These are phyloP conservation scores for Alliaria petiolata DNA, from an alignment of 345 rosid species.

Conservation along the genomic window DNA sequence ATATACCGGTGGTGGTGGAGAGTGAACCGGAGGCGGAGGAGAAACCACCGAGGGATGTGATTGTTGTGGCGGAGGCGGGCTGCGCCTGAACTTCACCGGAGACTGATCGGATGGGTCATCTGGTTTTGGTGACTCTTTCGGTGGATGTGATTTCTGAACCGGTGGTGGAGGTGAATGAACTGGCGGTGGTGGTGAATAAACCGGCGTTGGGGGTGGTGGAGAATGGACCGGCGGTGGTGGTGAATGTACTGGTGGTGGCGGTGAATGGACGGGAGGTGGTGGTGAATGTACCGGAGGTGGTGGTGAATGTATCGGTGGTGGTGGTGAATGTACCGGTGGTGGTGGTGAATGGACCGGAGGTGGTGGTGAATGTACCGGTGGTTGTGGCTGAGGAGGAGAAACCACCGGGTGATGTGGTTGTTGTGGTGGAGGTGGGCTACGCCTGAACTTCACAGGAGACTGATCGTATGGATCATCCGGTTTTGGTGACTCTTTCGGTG, in stretches of 20 bases:
- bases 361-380: background rate
- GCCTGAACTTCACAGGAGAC: constrained; percentile 25
- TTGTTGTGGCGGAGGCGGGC: constrained; percentile 34
- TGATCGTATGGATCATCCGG: constrained; percentile 25
- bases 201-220: constrained; percentile 24
- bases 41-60: constrained; percentile 26
- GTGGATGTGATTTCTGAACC: constrained; percentile 6
- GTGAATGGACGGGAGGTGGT: too few species aligned
- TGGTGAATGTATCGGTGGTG: background rate
- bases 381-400: constrained; percentile 15
- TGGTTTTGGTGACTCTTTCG: constrained; percentile 32
- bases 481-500: constrained; percentile 28
- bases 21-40: background rate
- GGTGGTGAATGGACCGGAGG: background rate
- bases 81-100: constrained; percentile 27
- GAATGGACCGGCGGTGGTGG: constrained; percentile 14
- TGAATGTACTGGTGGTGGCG: constrained; percentile 13
- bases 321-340: background rate
- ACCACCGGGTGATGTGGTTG: constrained; percentile 26
- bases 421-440: constrained; percentile 34
- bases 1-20: background rate
- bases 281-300: constrained; percentile 32
- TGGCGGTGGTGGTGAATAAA: constrained; percentile 21
- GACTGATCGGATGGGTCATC: constrained; percentile 26
- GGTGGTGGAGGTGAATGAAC: constrained; percentile 1